A percentile compares a stretch with the other conserved stretches of the same genome.
Conservation (phyloP, 306 rosid species). For the Aeschynomene evenia region DNA sequence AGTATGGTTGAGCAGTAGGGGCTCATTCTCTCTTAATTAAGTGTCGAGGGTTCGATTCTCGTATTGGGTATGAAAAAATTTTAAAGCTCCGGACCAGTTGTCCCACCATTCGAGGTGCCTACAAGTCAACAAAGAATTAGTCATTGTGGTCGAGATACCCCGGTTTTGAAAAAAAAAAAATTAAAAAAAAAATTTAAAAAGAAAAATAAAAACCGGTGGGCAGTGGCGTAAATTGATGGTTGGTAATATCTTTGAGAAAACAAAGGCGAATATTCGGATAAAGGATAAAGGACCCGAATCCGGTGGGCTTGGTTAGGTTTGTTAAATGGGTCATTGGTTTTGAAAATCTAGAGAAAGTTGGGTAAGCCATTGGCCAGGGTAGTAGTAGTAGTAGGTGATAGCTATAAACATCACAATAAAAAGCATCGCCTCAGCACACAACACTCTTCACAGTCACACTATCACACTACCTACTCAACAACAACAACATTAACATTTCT, state of each 20-base stretch:
- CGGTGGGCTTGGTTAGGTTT: slow-evolving; percentile 34
- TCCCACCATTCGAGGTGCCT: too few species aligned
- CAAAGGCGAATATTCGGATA: slow-evolving; percentile 32
- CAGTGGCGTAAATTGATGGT: not conserved
- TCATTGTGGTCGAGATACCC: too few species aligned
- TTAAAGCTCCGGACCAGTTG: too few species aligned
- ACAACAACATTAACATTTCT: not conserved
- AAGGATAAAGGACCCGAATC: slow-evolving; percentile 18
- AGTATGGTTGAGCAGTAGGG: too few species aligned
- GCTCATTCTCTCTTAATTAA: too few species aligned
- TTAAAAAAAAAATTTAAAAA: not conserved
- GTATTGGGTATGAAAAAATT: too few species aligned
- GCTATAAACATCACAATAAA: slow-evolving; percentile 21
- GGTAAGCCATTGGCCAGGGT: not conserved
- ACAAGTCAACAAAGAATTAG: too few species aligned
- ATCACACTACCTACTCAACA: slow-evolving; percentile 1
- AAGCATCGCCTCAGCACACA: not conserved
- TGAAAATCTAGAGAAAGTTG: slow-evolving; percentile 27
- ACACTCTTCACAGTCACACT: slow-evolving; percentile 20
- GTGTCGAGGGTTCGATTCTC: too few species aligned
- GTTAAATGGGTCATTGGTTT: slow-evolving; percentile 26
- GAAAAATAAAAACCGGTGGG: not conserved
- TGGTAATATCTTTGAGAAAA: not conserved
- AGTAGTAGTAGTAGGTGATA: not conserved
- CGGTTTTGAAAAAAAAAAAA: too few species aligned